Evolutionary conservation across 176 grass and related monocot genomes (phyloP).

Genomic region (Thinopyrum elongatum): DNA sequence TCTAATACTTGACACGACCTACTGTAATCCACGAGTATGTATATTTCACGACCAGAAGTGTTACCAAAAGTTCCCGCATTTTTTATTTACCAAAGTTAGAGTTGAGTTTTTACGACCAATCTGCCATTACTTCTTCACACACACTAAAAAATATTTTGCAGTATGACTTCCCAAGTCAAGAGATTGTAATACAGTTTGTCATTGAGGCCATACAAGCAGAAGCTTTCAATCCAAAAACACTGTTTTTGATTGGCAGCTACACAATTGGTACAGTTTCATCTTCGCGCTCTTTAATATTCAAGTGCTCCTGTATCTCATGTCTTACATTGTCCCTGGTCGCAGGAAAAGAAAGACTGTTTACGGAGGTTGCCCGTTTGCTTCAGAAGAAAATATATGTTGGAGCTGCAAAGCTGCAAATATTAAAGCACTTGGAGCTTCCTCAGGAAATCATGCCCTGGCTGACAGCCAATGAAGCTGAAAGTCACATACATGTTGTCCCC

Average conservation of each 20-base stretch:
- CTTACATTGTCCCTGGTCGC: slow-evolving; percentile 4
- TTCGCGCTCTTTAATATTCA: background rate
- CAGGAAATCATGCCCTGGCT: slow-evolving; percentile 87
- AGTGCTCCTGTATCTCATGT: background rate
- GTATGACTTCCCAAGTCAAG: slow-evolving; percentile 97
- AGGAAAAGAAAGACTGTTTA: slow-evolving; percentile 92
- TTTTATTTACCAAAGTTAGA: background rate
- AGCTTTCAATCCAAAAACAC: slow-evolving; percentile 90
- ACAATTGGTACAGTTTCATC: slow-evolving; percentile 74
- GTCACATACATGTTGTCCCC: slow-evolving; percentile 95
- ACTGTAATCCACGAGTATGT: slow-evolving; percentile 79
- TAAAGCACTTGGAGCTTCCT: slow-evolving; percentile 67
- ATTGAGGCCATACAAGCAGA: slow-evolving; percentile 98
- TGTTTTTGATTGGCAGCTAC: slow-evolving; percentile 96
- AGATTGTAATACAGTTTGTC: slow-evolving; percentile 84
- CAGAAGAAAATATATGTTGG: slow-evolving; percentile 89
- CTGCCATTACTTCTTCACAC: background rate
- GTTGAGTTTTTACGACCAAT: slow-evolving; percentile 5
- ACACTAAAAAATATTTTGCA: slow-evolving; percentile 39
- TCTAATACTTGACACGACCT: slow-evolving; percentile 93
- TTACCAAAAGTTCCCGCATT: background rate
- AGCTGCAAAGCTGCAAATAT: slow-evolving; percentile 68
- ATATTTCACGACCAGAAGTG: background rate
- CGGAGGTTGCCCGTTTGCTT: slow-evolving; percentile 83
- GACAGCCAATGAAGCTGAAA: slow-evolving; percentile 88